These are phyloP conservation scores for Phytopythium cucurbitacearum DNA, from an alignment of 352 stramenopile species.

Conservation along the genomic window DNA sequence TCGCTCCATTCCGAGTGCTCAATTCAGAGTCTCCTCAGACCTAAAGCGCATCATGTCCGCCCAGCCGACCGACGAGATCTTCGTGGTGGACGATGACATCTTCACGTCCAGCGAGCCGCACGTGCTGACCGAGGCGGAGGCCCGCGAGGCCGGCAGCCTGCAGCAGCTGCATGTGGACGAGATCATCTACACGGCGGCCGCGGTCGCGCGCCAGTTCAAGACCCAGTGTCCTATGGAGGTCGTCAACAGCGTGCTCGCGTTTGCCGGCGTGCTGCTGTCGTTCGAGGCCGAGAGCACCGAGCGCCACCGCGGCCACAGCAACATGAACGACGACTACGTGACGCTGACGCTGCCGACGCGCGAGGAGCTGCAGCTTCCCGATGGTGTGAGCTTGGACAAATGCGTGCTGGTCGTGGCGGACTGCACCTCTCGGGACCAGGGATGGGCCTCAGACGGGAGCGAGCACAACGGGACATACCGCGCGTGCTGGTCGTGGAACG, in stretches of 20 bases:
- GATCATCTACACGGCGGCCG: conserved; percentile 38
- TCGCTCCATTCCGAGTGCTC: too few relatives aligned
- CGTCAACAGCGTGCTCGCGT: conserved; percentile 43
- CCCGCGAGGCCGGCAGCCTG: conserved; percentile 5
- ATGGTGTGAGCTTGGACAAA: conserved; percentile 29
- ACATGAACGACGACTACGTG: conserved; percentile 66
- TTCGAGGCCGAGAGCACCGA: conserved; percentile 39
- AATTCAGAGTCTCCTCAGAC: too few relatives aligned
- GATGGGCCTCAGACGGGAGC: conserved; percentile 45
- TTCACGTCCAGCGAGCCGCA: conserved; percentile 16
- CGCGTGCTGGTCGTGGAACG: conserved; percentile 55
- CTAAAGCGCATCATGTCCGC: too few relatives aligned
- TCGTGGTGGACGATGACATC: conserved; percentile 25
- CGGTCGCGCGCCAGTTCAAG: conserved; percentile 22
- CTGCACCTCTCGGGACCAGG: conserved; percentile 65
- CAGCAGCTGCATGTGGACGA: conserved; percentile 19
- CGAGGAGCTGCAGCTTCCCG: conserved; percentile 29
- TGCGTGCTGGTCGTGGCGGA: conserved; percentile 48
- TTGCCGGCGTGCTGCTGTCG: conserved; percentile 44
- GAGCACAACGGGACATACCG: conserved; percentile 58
- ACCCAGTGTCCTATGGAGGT: conserved; percentile 30
- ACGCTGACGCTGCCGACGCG: conserved; percentile 28
- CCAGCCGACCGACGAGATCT: conserved; percentile 9
- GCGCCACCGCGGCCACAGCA: conserved; percentile 13
- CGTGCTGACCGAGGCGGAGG: conserved; percentile 16